Conservation (phyloP, 768 basidiomycete species). For the Strobilomyces echinocephalus region DNA sequence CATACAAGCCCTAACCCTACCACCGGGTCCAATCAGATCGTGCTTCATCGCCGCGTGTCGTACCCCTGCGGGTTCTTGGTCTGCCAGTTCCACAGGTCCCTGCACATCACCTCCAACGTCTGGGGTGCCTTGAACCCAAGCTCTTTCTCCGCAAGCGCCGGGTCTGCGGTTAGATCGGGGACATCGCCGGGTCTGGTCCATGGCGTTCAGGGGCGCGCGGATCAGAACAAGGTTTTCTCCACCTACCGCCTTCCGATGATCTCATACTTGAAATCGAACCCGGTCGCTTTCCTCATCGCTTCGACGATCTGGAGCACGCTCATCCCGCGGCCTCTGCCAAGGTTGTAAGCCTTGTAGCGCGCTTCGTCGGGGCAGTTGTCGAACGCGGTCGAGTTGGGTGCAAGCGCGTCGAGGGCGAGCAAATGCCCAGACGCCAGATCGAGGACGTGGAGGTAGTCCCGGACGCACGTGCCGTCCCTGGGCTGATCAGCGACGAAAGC, state of each 20-base stretch:
- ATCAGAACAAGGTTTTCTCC: not conserved
- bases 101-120: constrained; percentile 87
- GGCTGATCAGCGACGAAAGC: not conserved
- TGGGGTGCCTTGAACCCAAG: constrained; percentile 85
- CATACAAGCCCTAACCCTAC: no score
- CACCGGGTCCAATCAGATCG: not conserved
- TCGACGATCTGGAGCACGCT: constrained; percentile 92
- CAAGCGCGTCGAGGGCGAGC: constrained; percentile 82
- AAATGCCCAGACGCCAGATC: constrained; percentile 95
- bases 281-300: constrained; percentile 90
- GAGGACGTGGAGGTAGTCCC: constrained; percentile 90
- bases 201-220: not conserved
- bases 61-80: constrained; percentile 86
- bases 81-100: constrained; percentile 99
- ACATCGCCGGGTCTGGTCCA: constrained; percentile 79
- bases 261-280: constrained; percentile 83
- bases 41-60: constrained; percentile 22
- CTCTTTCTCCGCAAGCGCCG: constrained; percentile 84
- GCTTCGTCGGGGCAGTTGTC: constrained; percentile 46
- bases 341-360: constrained; percentile 92
- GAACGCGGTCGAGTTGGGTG: constrained; percentile 53
- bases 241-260: constrained; percentile 86
- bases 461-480: constrained; percentile 96
- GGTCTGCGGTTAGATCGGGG: constrained; percentile 93
- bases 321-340: constrained; percentile 89